Percentiles rank a stretch among this genome's conserved stretches.
phyloP scores from a whole-genome alignment of 2,329 filamentous ascomycete species.

The Stachybotrys chartarum region DNA sequence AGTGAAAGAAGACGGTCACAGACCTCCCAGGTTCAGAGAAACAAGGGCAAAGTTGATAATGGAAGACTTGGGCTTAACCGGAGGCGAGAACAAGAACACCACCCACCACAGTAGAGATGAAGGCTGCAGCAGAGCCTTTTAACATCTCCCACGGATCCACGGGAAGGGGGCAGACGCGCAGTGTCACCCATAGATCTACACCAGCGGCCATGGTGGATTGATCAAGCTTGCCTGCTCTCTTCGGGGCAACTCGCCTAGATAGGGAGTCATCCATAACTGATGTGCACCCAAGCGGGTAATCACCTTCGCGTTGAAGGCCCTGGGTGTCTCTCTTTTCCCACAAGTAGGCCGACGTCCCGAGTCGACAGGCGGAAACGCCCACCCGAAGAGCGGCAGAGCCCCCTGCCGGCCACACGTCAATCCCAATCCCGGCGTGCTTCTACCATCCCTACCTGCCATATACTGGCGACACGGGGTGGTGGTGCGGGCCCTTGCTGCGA shows the following conservation, averaged over 20 bases:
- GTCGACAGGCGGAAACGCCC: too few species aligned
- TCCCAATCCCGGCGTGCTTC: background rate
- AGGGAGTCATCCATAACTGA: too few species aligned
- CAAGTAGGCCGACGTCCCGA: too few species aligned
- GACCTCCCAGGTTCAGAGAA: conserved; percentile 3
- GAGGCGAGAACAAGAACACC: background rate
- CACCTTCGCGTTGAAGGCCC: too few species aligned
- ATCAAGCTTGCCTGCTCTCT: too few species aligned
- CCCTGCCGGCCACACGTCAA: background rate
- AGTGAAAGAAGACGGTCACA: conserved; percentile 8
- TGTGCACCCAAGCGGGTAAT: too few species aligned
- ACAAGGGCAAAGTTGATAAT: background rate
- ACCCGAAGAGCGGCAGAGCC: too few species aligned
- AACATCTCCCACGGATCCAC: background rate
- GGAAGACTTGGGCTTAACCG: background rate
- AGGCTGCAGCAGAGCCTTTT: background rate
- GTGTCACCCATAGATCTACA: too few species aligned
- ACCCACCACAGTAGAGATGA: background rate
- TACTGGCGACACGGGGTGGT: background rate
- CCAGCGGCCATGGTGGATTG: too few species aligned
- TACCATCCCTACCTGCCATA: background rate
- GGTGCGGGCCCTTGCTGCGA: too few species aligned
- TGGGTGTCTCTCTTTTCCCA: too few species aligned
- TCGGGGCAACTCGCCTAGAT: too few species aligned
- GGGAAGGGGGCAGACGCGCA: background rate